Evolutionary conservation across 768 basidiomycete species (phyloP).

Genomic region (Serendipita vermifera): DNA sequence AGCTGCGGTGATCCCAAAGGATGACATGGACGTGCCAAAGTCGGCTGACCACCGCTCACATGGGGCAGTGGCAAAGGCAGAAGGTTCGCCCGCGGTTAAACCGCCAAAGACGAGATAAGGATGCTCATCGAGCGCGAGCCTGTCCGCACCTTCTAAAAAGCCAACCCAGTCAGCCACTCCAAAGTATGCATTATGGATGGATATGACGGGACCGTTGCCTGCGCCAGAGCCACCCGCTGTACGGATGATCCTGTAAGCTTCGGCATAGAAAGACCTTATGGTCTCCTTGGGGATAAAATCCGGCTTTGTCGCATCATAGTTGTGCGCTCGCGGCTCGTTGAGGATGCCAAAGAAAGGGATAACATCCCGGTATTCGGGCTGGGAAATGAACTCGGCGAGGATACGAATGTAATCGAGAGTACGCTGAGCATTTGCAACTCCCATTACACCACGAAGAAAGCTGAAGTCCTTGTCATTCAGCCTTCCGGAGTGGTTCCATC

Average conservation of each 20-base stretch:
- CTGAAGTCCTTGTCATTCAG: conserved; percentile 49
- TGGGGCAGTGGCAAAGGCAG: conserved; percentile 15
- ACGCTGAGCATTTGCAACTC: conserved; percentile 72
- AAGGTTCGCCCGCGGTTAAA: background rate
- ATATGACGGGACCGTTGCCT: conserved; percentile 75
- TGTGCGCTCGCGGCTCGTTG: conserved; percentile 43
- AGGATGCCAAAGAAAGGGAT: conserved; percentile 49
- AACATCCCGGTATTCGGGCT: conserved; percentile 55
- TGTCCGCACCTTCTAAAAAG: conserved; percentile 37
- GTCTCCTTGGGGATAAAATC: conserved; percentile 34
- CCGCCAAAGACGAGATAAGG: conserved; percentile 13
- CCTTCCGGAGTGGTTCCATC: conserved; percentile 43
- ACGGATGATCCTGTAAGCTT: conserved; percentile 75
- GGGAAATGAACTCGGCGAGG: conserved; percentile 67
- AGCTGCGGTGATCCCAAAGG: conserved; percentile 25
- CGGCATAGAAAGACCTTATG: conserved; percentile 41
- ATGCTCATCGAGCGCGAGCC: conserved; percentile 12
- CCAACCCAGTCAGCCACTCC: conserved; percentile 50
- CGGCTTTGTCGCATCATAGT: conserved; percentile 31
- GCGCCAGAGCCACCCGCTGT: conserved; percentile 62
- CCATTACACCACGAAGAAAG: conserved; percentile 61
- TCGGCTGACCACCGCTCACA: conserved; percentile 27
- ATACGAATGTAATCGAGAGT: conserved; percentile 63
- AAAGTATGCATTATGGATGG: conserved; percentile 80
- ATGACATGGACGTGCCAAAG: conserved; percentile 23